These are phyloP conservation scores for Cudoniella acicularis DNA, from an alignment of 495 filamentous ascomycete species.

Conservation along the genomic window DNA sequence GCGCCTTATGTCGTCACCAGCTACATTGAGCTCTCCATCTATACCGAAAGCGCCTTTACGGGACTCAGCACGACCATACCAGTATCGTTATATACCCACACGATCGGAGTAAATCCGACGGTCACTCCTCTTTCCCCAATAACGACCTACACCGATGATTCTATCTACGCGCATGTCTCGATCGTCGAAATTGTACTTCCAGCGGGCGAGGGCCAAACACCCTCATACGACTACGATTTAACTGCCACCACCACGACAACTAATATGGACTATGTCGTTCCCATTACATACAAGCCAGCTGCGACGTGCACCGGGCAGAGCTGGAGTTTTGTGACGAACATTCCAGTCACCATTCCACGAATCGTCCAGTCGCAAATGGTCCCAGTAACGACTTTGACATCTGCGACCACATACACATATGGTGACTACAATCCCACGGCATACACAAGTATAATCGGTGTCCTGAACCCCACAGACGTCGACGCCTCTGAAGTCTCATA, in stretches of 20 bases:
- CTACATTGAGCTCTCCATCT: conserved; percentile 9
- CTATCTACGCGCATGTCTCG: conserved; percentile 24
- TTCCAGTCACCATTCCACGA: conserved; percentile 35
- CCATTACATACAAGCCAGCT: conserved; percentile 11
- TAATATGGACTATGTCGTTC: conserved; percentile 3
- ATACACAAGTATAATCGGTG: conserved; percentile 23
- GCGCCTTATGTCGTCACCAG: conserved; percentile 12
- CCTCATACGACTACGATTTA: background rate
- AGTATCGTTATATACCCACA: background rate
- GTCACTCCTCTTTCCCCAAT: conserved; percentile 29
- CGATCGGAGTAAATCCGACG: conserved; percentile 28
- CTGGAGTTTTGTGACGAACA: conserved; percentile 26
- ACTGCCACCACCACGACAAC: background rate
- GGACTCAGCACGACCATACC: background rate
- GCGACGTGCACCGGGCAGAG: conserved; percentile 15
- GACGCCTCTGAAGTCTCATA: conserved; percentile 10
- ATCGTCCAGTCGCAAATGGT: conserved; percentile 29
- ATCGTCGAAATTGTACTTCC: conserved; percentile 35
- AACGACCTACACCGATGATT: conserved; percentile 21
- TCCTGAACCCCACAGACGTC: conserved; percentile 24
- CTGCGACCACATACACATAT: conserved; percentile 30
- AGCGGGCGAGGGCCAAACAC: conserved; percentile 21
- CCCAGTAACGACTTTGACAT: conserved; percentile 32
- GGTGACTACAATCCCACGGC: conserved; percentile 33
- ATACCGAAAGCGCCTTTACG: background rate